Conservation (phyloP, 306 rosid species). For the Argentina anserina region DNA sequence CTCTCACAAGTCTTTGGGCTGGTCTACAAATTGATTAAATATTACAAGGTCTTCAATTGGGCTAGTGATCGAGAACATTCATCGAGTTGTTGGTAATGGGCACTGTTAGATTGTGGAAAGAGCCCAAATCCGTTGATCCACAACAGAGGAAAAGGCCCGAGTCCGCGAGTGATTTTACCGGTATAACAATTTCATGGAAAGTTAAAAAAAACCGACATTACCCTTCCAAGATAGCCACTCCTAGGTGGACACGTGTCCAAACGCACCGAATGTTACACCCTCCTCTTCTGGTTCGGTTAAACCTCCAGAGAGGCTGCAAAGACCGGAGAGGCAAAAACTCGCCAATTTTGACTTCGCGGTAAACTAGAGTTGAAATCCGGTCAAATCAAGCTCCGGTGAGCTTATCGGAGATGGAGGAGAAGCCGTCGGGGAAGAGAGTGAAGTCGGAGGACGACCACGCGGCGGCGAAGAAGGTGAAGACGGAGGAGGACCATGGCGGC, state of each 20-base stretch:
- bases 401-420: neutral
- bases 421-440: neutral
- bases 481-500: constrained; percentile 59
- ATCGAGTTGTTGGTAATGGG: too few species aligned
- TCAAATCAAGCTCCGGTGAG: neutral
- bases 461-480: constrained; percentile 16
- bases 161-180: too few species aligned
- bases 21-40: too few species aligned
- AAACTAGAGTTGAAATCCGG: neutral
- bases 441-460: neutral
- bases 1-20: too few species aligned
- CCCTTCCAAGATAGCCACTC: neutral
- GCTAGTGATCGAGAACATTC: too few species aligned
- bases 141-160: too few species aligned
- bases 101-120: too few species aligned
- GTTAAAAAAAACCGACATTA: neutral
- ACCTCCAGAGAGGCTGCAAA: neutral
- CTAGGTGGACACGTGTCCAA: neutral
- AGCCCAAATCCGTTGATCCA: too few species aligned
- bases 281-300: neutral
- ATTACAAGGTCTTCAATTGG: too few species aligned
- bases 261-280: neutral
- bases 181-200: too few species aligned
- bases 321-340: neutral
- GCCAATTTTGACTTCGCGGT: neutral